phyloP scores from a whole-genome alignment of 768 basidiomycete genomes.

The Mycena capillaripes region DNA sequence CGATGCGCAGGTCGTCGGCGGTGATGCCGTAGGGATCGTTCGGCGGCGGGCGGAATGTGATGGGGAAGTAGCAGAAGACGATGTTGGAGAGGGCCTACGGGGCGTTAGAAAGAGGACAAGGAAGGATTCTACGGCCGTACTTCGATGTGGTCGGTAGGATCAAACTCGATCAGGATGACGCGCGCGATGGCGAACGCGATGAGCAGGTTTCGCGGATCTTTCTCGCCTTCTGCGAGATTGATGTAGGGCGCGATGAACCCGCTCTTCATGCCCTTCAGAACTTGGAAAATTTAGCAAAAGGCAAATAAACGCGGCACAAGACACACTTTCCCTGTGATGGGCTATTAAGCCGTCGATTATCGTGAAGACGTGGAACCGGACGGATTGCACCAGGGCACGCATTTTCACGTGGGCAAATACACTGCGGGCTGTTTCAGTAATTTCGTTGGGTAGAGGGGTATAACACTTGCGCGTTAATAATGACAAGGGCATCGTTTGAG shows the following conservation, averaged over 20 bases:
- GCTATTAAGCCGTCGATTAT: slow-evolving; percentile 87
- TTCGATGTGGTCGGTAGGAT: slow-evolving; percentile 81
- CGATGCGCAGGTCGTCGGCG: slow-evolving; percentile 83
- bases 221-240: slow-evolving; percentile 91
- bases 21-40: slow-evolving; percentile 95
- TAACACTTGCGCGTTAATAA: slow-evolving; percentile 68
- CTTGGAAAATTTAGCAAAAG: slow-evolving; percentile 50
- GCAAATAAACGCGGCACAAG: not conserved
- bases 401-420: slow-evolving; percentile 85
- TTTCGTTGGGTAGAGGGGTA: not conserved
- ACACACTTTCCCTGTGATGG: slow-evolving; percentile 74
- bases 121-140: slow-evolving; percentile 55
- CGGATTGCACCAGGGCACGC: slow-evolving; percentile 85
- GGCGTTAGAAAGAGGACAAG: not conserved
- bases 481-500: slow-evolving; percentile 72
- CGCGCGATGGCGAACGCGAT: slow-evolving; percentile 90
- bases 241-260: slow-evolving; percentile 85
- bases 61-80: slow-evolving; percentile 98
- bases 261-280: slow-evolving; percentile 78
- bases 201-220: slow-evolving; percentile 95
- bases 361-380: slow-evolving; percentile 84
- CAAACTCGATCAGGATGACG: slow-evolving; percentile 91
- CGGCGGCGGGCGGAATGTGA: slow-evolving; percentile 94
- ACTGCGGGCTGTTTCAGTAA: slow-evolving; percentile 54
- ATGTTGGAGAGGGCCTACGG: slow-evolving; percentile 91